Evolutionary conservation across 345 rosid genomes (phyloP).

Genomic region (Erucastrum elatum): DNA sequence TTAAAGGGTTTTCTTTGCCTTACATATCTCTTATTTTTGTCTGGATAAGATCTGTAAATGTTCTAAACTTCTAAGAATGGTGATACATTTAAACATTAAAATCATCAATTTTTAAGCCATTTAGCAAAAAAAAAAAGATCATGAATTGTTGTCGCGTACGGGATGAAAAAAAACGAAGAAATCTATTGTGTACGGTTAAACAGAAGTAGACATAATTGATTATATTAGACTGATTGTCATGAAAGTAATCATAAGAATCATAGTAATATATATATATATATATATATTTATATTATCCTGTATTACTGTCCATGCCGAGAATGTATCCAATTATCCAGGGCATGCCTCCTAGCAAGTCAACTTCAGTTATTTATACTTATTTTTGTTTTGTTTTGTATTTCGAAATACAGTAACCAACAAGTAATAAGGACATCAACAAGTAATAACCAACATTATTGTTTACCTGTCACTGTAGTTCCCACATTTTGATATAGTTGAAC

Average conservation of each 20-base stretch:
- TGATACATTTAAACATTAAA: neutral
- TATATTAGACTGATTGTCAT: neutral
- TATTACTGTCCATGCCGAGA: slow-evolving; percentile 15
- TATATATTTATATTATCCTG: neutral
- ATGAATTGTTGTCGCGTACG: neutral
- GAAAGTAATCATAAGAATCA: slow-evolving; percentile 15
- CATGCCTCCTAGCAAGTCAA: slow-evolving; percentile 25
- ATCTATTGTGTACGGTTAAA: neutral
- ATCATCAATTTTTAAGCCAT: neutral
- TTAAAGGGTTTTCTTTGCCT: neutral
- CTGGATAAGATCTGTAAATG: neutral
- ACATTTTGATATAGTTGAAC: slow-evolving; percentile 18
- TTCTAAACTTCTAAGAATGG: neutral
- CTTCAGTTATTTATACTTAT: neutral
- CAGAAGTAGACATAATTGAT: neutral
- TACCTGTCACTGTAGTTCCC: neutral
- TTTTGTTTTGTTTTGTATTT: too few species aligned
- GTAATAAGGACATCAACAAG: neutral
- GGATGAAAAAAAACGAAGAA: neutral
- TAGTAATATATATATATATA: too few species aligned
- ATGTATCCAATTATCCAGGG: slow-evolving; percentile 12
- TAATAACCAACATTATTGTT: neutral
- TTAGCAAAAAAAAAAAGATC: too few species aligned
- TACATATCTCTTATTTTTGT: neutral
- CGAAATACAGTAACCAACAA: neutral